Evolutionary conservation across 2,329 filamentous ascomycete species (phyloP).

Genomic region (Akanthomyces dipterigenus): DNA sequence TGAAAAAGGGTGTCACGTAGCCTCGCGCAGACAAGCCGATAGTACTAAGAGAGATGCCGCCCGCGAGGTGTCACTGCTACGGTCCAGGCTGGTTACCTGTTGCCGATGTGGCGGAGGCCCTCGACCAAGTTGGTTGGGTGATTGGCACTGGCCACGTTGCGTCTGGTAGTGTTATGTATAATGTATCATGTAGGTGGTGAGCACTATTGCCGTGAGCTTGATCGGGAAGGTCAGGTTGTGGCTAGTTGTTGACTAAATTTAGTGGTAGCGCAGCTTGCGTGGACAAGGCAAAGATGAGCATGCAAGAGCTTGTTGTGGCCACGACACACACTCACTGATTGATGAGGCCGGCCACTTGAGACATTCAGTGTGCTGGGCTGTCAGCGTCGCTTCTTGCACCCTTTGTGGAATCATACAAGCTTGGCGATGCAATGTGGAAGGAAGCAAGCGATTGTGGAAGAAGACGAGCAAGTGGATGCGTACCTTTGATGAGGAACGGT

Average conservation of each 20-base stretch:
- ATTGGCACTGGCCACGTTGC: constrained; percentile 9
- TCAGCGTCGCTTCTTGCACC: neutral
- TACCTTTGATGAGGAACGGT: neutral
- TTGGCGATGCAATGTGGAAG: neutral
- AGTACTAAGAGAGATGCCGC: too few species aligned
- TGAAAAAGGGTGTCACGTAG: constrained; percentile 5
- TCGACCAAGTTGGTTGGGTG: neutral
- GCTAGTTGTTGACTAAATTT: too few species aligned
- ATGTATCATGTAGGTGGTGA: too few species aligned
- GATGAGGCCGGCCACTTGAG: neutral
- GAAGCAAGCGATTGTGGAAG: neutral
- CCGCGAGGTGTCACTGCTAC: neutral
- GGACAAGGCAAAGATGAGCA: neutral
- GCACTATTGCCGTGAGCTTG: neutral
- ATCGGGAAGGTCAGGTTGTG: constrained; percentile 2
- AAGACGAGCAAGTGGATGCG: neutral
- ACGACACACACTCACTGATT: neutral
- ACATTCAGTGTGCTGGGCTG: constrained; percentile 1
- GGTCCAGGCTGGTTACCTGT: neutral
- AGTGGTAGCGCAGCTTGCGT: too few species aligned
- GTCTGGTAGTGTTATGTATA: neutral
- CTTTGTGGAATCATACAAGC: neutral
- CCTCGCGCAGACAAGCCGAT: neutral
- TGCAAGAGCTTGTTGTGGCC: neutral
- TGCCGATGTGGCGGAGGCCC: neutral